Conservation (phyloP, 192 early-diverging fungal species). For the Mortierella claussenii region DNA sequence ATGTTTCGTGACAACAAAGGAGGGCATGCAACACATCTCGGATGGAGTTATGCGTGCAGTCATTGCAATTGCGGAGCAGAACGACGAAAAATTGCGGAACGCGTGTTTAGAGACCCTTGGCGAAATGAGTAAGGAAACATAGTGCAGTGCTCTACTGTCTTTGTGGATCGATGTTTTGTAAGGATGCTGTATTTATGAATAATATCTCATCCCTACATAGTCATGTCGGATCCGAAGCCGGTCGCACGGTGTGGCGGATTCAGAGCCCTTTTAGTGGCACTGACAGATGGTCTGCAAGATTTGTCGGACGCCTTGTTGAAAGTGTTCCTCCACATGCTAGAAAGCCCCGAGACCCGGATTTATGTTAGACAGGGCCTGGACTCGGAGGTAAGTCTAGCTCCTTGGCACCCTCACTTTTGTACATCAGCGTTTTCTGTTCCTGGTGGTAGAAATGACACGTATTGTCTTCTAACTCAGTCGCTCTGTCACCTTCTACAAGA, state of each 20-base stretch:
- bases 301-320: constrained; percentile 69
- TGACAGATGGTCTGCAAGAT: constrained; percentile 72
- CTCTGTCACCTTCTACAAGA: no score
- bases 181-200: no score
- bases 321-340: constrained; percentile 77
- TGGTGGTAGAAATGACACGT: no score
- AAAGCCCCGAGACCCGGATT: constrained; percentile 69
- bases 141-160: no score
- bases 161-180: no score
- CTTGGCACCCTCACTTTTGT: no score
- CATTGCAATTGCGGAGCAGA: constrained; percentile 81
- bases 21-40: constrained; percentile 68
- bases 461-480: no score
- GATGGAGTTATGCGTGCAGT: constrained; percentile 75
- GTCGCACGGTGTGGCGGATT: constrained; percentile 75
- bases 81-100: constrained; percentile 78
- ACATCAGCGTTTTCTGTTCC: no score
- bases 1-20: constrained; percentile 71
- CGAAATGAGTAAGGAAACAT: constrained; percentile 79
- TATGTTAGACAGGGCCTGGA: constrained; percentile 82
- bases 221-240: constrained; percentile 67
- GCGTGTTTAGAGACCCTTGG: constrained; percentile 82
- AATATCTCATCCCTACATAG: no score
- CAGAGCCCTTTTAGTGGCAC: constrained; percentile 69
- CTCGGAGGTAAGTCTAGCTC: constrained; percentile 69